phyloP scores from a whole-genome alignment of 495 filamentous ascomycete species.

The Evernia prunastri region DNA sequence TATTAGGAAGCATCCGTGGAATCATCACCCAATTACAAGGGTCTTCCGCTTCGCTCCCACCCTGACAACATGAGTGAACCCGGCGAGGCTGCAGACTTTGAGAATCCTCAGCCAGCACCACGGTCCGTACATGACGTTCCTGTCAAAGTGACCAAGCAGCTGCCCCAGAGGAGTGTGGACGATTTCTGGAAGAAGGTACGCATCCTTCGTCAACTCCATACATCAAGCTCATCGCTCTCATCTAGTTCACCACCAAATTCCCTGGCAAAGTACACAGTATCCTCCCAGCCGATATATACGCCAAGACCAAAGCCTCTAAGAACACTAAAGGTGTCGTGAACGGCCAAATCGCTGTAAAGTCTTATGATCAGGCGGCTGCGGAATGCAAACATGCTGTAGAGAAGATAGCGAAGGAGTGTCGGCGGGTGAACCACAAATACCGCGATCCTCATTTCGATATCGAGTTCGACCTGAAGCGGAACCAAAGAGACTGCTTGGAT shows the following conservation, averaged over 20 bases:
- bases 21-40: background rate
- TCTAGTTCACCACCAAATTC: slow-evolving; percentile 22
- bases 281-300: slow-evolving; percentile 66
- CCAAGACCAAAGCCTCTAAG: slow-evolving; percentile 53
- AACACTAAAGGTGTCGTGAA: slow-evolving; percentile 45
- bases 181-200: slow-evolving; percentile 77
- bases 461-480: slow-evolving; percentile 66
- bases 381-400: slow-evolving; percentile 68
- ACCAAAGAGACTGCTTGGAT: slow-evolving; percentile 54
- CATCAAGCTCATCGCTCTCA: slow-evolving; percentile 18
- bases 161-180: slow-evolving; percentile 65
- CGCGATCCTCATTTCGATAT: slow-evolving; percentile 86
- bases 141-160: slow-evolving; percentile 46
- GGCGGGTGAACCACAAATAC: slow-evolving; percentile 82
- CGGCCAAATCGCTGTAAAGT: slow-evolving; percentile 51
- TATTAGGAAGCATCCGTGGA: background rate
- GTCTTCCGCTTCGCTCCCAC: background rate
- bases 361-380: slow-evolving; percentile 65
- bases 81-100: slow-evolving; percentile 7
- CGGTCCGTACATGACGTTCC: slow-evolving; percentile 10
- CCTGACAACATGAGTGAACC: slow-evolving; percentile 5
- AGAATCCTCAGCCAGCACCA: slow-evolving; percentile 2
- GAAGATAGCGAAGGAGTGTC: slow-evolving; percentile 77
- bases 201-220: slow-evolving; percentile 51
- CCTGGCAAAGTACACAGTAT: slow-evolving; percentile 60